These are phyloP conservation scores for Diaporthe humulicola DNA, from an alignment of 2,329 filamentous ascomycete species.

Conservation along the genomic window DNA sequence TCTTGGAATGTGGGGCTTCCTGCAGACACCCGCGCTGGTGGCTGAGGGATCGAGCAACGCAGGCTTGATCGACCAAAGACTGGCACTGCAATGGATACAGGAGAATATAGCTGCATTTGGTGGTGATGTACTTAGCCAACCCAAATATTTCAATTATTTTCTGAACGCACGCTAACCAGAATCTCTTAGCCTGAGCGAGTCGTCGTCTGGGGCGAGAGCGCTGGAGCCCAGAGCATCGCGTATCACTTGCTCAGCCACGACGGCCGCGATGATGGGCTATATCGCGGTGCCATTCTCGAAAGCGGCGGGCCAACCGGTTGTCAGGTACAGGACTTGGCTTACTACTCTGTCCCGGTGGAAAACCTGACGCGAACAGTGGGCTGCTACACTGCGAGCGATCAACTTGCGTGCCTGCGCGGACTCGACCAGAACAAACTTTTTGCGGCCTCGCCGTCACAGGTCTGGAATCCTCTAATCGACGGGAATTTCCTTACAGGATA, in stretches of 20 bases:
- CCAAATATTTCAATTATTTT: neutral
- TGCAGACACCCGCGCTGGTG: constrained; percentile 60
- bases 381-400: constrained; percentile 49
- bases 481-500: constrained; percentile 62
- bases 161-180: neutral
- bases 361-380: constrained; percentile 52
- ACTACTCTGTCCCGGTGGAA: constrained; percentile 51
- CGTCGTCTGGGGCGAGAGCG: constrained; percentile 63
- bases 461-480: constrained; percentile 60
- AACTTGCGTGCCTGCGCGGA: constrained; percentile 53
- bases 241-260: constrained; percentile 68
- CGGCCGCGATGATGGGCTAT: constrained; percentile 68
- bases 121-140: constrained; percentile 50
- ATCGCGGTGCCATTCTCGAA: constrained; percentile 66
- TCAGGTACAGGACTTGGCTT: constrained; percentile 49
- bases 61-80: constrained; percentile 63
- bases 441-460: constrained; percentile 51
- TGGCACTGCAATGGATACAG: constrained; percentile 64
- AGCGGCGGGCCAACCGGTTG: constrained; percentile 56
- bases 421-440: constrained; percentile 50
- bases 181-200: constrained; percentile 57
- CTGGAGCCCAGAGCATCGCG: constrained; percentile 55
- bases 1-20: constrained; percentile 66
- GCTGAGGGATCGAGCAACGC: constrained; percentile 60
- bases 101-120: constrained; percentile 67